Percentiles rank a stretch among this genome's conserved stretches.
These are phyloP conservation scores for Veloporphyrellus conicus DNA, from an alignment of 1,284 basidiomycete species.

Conservation along the genomic window DNA sequence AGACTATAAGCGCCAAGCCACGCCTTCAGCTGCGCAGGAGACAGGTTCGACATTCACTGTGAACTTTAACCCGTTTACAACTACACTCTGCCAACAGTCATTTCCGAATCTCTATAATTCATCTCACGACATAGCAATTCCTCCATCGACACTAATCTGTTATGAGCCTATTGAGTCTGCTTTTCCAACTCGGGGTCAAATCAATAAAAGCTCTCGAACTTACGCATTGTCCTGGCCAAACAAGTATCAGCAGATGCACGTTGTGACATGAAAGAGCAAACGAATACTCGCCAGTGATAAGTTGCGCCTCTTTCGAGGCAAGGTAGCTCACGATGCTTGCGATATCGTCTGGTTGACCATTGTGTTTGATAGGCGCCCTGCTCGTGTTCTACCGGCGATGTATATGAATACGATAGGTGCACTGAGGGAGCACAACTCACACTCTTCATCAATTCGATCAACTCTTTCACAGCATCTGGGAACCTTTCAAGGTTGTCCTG, in stretches of 20 bases:
- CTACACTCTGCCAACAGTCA: too few relatives aligned
- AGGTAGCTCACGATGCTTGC: slow-evolving; percentile 20
- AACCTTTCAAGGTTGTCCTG: neutral
- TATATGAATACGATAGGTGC: neutral
- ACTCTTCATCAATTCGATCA: neutral
- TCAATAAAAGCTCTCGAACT: neutral
- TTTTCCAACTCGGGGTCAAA: neutral
- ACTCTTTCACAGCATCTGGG: neutral
- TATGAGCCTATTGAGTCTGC: neutral
- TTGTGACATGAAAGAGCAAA: neutral
- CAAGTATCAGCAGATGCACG: neutral
- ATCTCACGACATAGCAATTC: neutral
- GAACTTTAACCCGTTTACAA: too few relatives aligned
- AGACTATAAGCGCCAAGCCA: too few relatives aligned
- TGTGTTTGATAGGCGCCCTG: neutral
- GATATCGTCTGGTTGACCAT: slow-evolving; percentile 18
- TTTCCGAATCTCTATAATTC: too few relatives aligned
- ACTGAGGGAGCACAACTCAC: too few relatives aligned
- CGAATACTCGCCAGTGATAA: slow-evolving; percentile 14
- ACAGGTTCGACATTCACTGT: too few relatives aligned
- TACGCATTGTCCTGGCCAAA: neutral
- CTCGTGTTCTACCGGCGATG: neutral
- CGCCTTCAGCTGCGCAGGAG: too few relatives aligned
- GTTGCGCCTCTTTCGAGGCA: slow-evolving; percentile 19
- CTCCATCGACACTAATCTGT: slow-evolving; percentile 11